phyloP scores from a whole-genome alignment of 2,329 filamentous ascomycete species.

The Botrytis elliptica region DNA sequence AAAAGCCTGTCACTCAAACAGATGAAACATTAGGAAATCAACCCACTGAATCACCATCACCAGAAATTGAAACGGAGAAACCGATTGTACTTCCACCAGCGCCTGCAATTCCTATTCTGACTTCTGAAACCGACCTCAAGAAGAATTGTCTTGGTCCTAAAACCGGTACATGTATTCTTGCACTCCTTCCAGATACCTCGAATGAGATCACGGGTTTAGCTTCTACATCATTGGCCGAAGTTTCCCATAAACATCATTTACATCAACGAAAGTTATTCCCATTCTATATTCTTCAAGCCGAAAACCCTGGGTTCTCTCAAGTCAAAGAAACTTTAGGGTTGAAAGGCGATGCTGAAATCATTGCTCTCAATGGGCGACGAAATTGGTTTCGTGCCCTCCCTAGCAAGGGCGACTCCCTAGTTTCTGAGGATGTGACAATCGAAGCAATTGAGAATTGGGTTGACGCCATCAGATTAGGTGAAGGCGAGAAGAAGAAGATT shows the following conservation, averaged over 20 bases:
- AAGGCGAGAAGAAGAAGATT: conserved; percentile 75
- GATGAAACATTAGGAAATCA: conserved; percentile 50
- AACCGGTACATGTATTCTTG: conserved; percentile 80
- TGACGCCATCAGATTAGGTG: conserved; percentile 85
- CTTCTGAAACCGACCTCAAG: conserved; percentile 61
- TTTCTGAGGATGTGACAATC: conserved; percentile 50
- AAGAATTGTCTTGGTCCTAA: conserved; percentile 72
- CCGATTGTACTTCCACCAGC: conserved; percentile 49
- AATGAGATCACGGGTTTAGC: conserved; percentile 48
- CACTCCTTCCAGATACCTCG: conserved; percentile 57
- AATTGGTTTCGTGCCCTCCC: conserved; percentile 78
- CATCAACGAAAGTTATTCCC: conserved; percentile 73
- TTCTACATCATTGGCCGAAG: conserved; percentile 64
- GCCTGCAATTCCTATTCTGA: conserved; percentile 66
- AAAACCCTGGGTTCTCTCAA: conserved; percentile 54
- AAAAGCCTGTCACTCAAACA: conserved; percentile 49
- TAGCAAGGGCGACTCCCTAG: conserved; percentile 28
- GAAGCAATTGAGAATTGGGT: conserved; percentile 79
- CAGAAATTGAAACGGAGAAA: conserved; percentile 43
- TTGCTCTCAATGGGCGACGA: conserved; percentile 82
- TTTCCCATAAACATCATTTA: conserved; percentile 72
- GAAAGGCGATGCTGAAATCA: conserved; percentile 61
- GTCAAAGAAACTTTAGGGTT: conserved; percentile 65
- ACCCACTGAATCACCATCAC: conserved; percentile 50
- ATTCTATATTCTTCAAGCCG: conserved; percentile 70